phyloP scores from a whole-genome alignment of 1,284 basidiomycete species.

The Ganoderma lucidum region DNA sequence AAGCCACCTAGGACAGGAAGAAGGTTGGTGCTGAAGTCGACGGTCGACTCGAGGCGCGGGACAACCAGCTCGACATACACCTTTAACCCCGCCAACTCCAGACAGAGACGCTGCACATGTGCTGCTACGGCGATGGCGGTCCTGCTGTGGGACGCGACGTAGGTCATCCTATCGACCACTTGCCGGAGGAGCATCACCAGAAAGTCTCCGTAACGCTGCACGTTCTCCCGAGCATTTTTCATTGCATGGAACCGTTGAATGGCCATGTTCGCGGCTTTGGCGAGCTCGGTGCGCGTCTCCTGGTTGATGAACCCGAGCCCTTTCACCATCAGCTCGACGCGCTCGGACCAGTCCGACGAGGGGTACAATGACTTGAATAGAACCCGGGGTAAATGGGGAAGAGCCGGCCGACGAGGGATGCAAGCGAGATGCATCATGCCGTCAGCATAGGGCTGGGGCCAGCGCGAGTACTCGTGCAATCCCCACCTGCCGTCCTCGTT shows the following conservation, averaged over 20 bases:
- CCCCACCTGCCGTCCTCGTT: constrained; percentile 29
- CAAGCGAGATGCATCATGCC: constrained; percentile 6
- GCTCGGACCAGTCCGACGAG: constrained; percentile 1
- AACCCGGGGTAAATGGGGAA: background rate
- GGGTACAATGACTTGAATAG: background rate
- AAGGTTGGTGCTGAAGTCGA: background rate
- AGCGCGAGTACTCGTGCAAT: constrained; percentile 2
- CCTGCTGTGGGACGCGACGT: constrained; percentile 1
- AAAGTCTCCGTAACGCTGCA: background rate
- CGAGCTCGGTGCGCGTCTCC: background rate
- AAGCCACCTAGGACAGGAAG: constrained; percentile 10
- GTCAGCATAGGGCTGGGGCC: constrained; percentile 2
- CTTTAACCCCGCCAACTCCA: constrained; percentile 11
- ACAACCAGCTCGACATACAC: constrained; percentile 1
- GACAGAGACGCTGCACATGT: constrained; percentile 15
- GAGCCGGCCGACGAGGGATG: background rate
- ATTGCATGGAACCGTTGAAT: background rate
- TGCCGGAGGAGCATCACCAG: constrained; percentile 9
- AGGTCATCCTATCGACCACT: constrained; percentile 11
- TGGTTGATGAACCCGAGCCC: constrained; percentile 10
- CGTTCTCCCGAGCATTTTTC: background rate
- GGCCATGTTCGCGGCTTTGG: background rate
- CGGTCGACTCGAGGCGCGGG: background rate
- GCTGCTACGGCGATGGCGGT: constrained; percentile 9
- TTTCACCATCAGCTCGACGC: background rate